These are phyloP conservation scores for Parietichytrium sp. DNA, from an alignment of 108 stramenopile genomes.

Conservation along the genomic window DNA sequence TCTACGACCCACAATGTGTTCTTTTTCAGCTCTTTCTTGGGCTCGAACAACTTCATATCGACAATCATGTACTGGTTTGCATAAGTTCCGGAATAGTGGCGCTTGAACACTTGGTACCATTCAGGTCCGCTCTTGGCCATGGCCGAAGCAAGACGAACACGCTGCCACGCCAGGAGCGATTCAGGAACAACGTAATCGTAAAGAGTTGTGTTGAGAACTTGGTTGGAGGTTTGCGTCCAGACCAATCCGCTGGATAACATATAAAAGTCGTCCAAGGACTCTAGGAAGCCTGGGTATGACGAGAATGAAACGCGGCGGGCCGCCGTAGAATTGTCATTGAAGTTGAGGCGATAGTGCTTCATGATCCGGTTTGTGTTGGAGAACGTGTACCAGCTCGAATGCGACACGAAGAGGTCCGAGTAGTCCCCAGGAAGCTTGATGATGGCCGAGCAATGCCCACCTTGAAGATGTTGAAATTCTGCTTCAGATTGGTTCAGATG, in stretches of 20 bases:
- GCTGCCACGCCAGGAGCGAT: slow-evolving; percentile 46
- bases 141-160: slow-evolving; percentile 41
- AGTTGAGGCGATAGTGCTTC: slow-evolving; percentile 48
- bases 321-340: background rate
- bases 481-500: background rate
- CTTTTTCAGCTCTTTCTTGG: background rate
- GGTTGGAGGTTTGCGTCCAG: slow-evolving; percentile 48
- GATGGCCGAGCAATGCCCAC: slow-evolving; percentile 42
- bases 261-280: slow-evolving; percentile 54
- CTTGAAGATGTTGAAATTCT: background rate
- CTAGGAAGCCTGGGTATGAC: slow-evolving; percentile 47
- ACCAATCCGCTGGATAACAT: background rate
- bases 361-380: slow-evolving; percentile 43
- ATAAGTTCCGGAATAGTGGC: slow-evolving; percentile 48
- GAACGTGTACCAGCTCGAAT: slow-evolving; percentile 44
- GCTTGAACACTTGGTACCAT: slow-evolving; percentile 8
- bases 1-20: slow-evolving; percentile 43
- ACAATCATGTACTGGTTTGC: slow-evolving; percentile 50
- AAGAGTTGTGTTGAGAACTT: slow-evolving; percentile 15
- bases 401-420: slow-evolving; percentile 34
- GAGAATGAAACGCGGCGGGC: background rate
- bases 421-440: slow-evolving; percentile 41
- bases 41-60: slow-evolving; percentile 38
- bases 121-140: slow-evolving; percentile 39
- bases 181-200: slow-evolving; percentile 36